phyloP scores from a whole-genome alignment of 495 filamentous ascomycete species.

The Amorphotheca resinae region DNA sequence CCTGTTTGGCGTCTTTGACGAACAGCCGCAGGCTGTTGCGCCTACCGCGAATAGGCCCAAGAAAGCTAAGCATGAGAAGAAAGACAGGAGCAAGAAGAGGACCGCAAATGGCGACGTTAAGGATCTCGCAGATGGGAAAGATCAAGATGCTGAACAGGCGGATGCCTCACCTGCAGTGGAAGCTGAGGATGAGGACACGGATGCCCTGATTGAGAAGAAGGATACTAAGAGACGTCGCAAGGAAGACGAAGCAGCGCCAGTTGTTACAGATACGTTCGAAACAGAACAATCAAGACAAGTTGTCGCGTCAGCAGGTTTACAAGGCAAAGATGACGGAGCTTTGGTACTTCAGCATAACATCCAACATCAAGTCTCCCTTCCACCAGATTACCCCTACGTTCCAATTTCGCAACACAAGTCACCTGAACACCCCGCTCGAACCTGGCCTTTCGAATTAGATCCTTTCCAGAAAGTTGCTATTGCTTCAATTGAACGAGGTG shows the following conservation, averaged over 20 bases:
- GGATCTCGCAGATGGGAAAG: slow-evolving; percentile 28
- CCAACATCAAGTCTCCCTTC: slow-evolving; percentile 91
- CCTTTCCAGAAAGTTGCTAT: slow-evolving; percentile 93
- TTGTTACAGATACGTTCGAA: slow-evolving; percentile 88
- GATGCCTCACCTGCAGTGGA: slow-evolving; percentile 29
- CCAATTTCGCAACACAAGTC: slow-evolving; percentile 84
- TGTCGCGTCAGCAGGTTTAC: slow-evolving; percentile 68
- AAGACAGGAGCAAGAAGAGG: slow-evolving; percentile 63
- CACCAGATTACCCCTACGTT: slow-evolving; percentile 84
- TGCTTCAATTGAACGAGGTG: slow-evolving; percentile 82
- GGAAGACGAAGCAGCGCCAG: slow-evolving; percentile 60
- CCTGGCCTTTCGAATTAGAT: slow-evolving; percentile 82
- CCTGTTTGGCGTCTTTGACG: slow-evolving; percentile 76
- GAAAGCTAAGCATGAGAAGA: slow-evolving; percentile 25
- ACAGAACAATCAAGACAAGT: slow-evolving; percentile 91
- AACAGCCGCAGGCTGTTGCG: slow-evolving; percentile 38
- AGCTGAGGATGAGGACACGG: slow-evolving; percentile 24
- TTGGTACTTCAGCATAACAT: slow-evolving; percentile 91
- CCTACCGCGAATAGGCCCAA: slow-evolving; percentile 11
- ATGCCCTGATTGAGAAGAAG: slow-evolving; percentile 31
- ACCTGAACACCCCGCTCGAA: slow-evolving; percentile 70
- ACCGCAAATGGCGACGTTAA: slow-evolving; percentile 70
- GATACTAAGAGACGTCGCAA: slow-evolving; percentile 64
- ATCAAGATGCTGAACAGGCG: slow-evolving; percentile 36
- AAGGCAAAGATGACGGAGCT: slow-evolving; percentile 41